phyloP scores from a whole-genome alignment of 768 basidiomycete genomes.

The Cystobasidium ongulense region DNA sequence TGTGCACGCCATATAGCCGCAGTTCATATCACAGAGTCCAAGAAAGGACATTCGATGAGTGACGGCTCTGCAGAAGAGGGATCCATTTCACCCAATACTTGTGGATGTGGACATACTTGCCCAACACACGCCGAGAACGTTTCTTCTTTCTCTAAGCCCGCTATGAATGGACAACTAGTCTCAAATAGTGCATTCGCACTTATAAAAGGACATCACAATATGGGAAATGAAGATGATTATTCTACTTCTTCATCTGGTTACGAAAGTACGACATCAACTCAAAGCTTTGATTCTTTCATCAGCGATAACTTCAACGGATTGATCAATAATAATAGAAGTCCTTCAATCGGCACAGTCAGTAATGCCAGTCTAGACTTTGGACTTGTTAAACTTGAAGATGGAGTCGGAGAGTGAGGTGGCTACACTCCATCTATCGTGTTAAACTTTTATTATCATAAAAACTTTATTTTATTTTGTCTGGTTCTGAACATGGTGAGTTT shows the following conservation, averaged over 20 bases:
- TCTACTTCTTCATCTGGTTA: neutral
- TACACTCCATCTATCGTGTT: neutral
- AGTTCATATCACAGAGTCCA: slow-evolving; percentile 26
- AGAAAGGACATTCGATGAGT: neutral
- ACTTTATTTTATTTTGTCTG: neutral
- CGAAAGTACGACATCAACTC: neutral
- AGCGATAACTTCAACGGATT: neutral
- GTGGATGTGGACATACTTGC: neutral
- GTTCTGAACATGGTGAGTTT: neutral
- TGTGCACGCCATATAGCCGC: slow-evolving; percentile 39
- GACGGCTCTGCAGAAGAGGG: neutral
- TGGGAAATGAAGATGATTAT: neutral
- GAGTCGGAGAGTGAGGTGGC: neutral
- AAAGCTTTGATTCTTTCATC: neutral
- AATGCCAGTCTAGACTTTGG: neutral
- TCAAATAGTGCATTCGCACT: neutral
- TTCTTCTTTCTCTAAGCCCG: neutral
- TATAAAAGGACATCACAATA: neutral
- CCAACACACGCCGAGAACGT: neutral
- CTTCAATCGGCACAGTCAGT: neutral
- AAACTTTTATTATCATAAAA: neutral
- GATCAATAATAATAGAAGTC: neutral
- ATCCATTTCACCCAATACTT: neutral
- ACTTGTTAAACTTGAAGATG: neutral
- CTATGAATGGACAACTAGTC: neutral